These are phyloP conservation scores for Neopestalotiopsis sp. DNA, from an alignment of 2,329 filamentous ascomycete genomes.

Conservation along the genomic window DNA sequence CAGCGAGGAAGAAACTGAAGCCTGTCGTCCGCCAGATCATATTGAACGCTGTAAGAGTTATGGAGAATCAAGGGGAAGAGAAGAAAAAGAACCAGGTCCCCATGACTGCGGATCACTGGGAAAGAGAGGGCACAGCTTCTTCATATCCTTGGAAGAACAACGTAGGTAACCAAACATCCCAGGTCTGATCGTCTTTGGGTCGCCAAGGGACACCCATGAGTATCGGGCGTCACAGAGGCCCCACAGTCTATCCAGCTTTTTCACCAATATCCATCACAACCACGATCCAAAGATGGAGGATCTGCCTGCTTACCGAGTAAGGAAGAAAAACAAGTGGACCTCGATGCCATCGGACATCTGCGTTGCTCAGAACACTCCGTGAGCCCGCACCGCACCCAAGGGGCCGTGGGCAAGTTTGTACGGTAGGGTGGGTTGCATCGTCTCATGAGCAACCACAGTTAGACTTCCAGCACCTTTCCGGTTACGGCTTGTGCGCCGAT, in stretches of 20 bases:
- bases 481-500: slow-evolving; percentile 8
- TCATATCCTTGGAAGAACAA: not conserved
- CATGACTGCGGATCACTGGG: not conserved
- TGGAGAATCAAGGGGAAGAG: not conserved
- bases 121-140: not conserved
- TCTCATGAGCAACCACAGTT: not conserved
- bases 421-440: slow-evolving; percentile 11
- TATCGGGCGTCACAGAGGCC: not conserved
- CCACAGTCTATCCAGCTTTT: not conserved
- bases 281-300: slow-evolving; percentile 4
- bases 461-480: not conserved
- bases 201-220: not conserved
- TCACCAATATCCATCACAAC: not conserved
- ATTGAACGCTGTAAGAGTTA: not conserved
- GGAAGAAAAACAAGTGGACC: not conserved
- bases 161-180: not conserved
- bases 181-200: slow-evolving; percentile 8
- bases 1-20: not conserved
- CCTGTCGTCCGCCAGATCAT: slow-evolving; percentile 10
- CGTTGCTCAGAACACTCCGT: not conserved
- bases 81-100: not conserved
- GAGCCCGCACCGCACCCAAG: not conserved
- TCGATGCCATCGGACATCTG: not conserved
- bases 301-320: not conserved
- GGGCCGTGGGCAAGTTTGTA: not conserved